A percentile compares a stretch with the other conserved stretches of the same genome.
These are phyloP conservation scores for Phlyctochytrium arcticum DNA, from an alignment of 192 early-diverging fungal species.

Conservation along the genomic window DNA sequence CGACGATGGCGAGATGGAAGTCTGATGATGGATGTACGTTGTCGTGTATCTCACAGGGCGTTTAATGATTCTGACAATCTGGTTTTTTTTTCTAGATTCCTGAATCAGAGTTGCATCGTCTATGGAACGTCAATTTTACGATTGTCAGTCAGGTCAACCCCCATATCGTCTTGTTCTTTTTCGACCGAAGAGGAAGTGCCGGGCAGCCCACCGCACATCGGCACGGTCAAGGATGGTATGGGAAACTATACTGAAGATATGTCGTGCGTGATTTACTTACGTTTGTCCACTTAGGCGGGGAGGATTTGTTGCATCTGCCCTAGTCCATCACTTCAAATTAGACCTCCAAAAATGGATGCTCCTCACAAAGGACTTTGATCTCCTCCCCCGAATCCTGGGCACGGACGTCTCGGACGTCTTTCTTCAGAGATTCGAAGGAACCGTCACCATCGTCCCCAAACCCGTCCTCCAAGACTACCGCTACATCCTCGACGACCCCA, in stretches of 20 bases:
- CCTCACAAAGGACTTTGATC: conserved; percentile 69
- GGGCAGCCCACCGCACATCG: conserved; percentile 72
- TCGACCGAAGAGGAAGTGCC: conserved; percentile 68
- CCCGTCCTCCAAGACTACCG: conserved; percentile 63
- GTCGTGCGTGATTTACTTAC: neutral
- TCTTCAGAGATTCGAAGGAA: conserved; percentile 89
- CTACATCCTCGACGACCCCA: conserved; percentile 63
- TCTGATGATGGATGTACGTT: conserved; percentile 60
- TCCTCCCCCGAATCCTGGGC: conserved; percentile 71
- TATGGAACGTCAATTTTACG: conserved; percentile 83
- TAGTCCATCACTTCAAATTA: conserved; percentile 78
- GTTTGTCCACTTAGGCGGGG: conserved; percentile 52
- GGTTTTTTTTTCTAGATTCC: too few relatives aligned
- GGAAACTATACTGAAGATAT: neutral
- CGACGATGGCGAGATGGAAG: conserved; percentile 84
- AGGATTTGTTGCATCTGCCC: conserved; percentile 74
- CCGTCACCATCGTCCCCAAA: conserved; percentile 71
- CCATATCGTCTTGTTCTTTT: conserved; percentile 84
- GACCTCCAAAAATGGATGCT: conserved; percentile 85
- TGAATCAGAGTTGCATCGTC: conserved; percentile 63
- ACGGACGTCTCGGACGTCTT: conserved; percentile 81
- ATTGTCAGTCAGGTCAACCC: conserved; percentile 86
- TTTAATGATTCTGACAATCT: too few relatives aligned
- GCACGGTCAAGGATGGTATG: conserved; percentile 65
- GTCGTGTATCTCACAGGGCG: too few relatives aligned